Percentiles rank a stretch among this genome's conserved stretches.
phyloP scores from a whole-genome alignment of 2,329 filamentous ascomycete species.

The Phoma sp. region DNA sequence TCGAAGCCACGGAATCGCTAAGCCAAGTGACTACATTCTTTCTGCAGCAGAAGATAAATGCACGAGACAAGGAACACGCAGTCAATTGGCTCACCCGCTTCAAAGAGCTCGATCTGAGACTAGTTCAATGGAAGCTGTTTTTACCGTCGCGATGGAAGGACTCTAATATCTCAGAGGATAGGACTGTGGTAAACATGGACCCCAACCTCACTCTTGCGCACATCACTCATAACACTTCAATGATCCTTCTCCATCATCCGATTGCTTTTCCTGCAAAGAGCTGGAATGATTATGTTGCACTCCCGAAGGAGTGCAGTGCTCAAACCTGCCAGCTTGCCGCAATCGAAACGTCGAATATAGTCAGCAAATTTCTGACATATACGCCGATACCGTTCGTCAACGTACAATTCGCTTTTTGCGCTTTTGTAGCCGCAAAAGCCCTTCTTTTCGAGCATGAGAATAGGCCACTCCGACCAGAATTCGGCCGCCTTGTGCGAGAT shows the following conservation, averaged over 20 bases:
- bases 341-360: conserved; percentile 42
- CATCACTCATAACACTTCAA: conserved; percentile 45
- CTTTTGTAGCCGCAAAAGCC: conserved; percentile 42
- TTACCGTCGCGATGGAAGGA: conserved; percentile 43
- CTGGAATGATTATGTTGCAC: conserved; percentile 41
- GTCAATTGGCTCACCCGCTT: conserved; percentile 44
- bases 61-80: conserved; percentile 44
- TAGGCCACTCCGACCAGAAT: conserved; percentile 31
- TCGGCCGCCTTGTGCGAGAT: conserved; percentile 28
- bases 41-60: conserved; percentile 42
- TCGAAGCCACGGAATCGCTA: conserved; percentile 42
- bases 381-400: conserved; percentile 42
- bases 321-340: conserved; percentile 44
- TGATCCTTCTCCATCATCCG: conserved; percentile 43
- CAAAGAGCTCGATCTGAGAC: conserved; percentile 42
- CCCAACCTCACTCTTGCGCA: conserved; percentile 44
- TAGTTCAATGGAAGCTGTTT: conserved; percentile 45
- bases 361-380: conserved; percentile 40
- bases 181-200: conserved; percentile 40
- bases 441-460: conserved; percentile 34
- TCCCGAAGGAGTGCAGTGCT: conserved; percentile 42
- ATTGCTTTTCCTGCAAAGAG: conserved; percentile 39
- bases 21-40: conserved; percentile 46
- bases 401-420: conserved; percentile 42
- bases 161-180: conserved; percentile 40